Conservation (phyloP, 345 rosid genomes). For the Acer negundo region DNA sequence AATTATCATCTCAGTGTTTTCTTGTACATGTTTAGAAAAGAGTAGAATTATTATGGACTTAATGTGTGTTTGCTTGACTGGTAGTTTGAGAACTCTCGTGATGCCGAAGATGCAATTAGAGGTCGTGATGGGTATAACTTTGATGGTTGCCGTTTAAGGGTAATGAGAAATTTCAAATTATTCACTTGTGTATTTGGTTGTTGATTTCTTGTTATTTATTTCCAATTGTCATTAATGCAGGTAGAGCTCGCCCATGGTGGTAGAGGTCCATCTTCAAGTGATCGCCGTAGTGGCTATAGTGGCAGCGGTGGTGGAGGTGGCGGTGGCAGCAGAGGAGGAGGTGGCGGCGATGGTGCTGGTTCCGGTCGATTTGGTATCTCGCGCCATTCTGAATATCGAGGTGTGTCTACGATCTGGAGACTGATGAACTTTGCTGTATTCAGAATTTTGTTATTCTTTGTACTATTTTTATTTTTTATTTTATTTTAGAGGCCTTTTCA, state of each 20-base stretch:
- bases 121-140: constrained; percentile 91
- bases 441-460: not conserved
- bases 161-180: constrained; percentile 25
- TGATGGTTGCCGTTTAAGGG: constrained; percentile 73
- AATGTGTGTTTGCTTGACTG: constrained; percentile 23
- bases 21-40: not conserved
- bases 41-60: not conserved
- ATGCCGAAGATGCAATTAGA: constrained; percentile 80
- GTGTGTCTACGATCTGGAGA: constrained; percentile 33
- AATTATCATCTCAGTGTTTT: not conserved
- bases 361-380: constrained; percentile 58
- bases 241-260: constrained; percentile 99
- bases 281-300: constrained; percentile 62
- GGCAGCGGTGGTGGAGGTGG: constrained; percentile 28
- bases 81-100: constrained; percentile 62
- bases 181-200: not conserved
- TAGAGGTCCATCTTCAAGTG: constrained; percentile 73
- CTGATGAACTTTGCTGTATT: not conserved
- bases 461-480: not conserved
- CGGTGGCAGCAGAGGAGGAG: not conserved
- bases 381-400: constrained; percentile 92
- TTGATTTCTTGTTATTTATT: not conserved
- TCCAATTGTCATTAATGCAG: constrained; percentile 41
- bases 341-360: no score
- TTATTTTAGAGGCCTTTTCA: not conserved